Conservation (phyloP, 257 asterid genomes). For the Capsicum chinense region DNA sequence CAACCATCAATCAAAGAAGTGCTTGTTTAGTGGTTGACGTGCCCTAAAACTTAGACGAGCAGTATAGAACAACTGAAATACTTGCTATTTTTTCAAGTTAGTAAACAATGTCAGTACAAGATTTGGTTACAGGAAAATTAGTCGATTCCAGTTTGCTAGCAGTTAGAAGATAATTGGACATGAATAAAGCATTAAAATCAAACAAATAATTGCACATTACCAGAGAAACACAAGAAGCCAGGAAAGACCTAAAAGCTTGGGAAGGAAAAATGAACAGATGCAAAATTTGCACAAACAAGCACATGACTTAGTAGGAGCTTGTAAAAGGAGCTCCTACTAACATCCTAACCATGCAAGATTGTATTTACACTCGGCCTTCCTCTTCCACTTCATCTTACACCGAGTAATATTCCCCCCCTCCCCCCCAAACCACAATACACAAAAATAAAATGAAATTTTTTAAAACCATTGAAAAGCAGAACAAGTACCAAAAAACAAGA, state of each 20-base stretch:
- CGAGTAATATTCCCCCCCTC: neutral
- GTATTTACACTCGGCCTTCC: neutral
- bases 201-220: neutral
- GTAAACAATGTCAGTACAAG: neutral
- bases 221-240: neutral
- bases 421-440: neutral
- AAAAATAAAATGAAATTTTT: neutral
- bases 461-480: neutral
- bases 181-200: neutral
- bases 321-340: neutral
- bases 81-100: neutral
- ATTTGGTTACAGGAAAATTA: neutral
- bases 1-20: conserved; percentile 3
- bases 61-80: neutral
- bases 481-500: neutral
- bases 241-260: neutral
- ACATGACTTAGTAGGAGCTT: neutral
- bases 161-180: neutral
- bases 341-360: neutral
- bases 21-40: neutral
- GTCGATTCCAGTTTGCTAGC: neutral
- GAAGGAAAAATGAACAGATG: neutral
- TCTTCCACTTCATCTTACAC: neutral
- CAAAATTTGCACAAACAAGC: conserved; percentile 1
- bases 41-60: neutral